Conservation (phyloP, 2,329 filamentous ascomycete genomes). For the Talaromyces rugulosus region DNA sequence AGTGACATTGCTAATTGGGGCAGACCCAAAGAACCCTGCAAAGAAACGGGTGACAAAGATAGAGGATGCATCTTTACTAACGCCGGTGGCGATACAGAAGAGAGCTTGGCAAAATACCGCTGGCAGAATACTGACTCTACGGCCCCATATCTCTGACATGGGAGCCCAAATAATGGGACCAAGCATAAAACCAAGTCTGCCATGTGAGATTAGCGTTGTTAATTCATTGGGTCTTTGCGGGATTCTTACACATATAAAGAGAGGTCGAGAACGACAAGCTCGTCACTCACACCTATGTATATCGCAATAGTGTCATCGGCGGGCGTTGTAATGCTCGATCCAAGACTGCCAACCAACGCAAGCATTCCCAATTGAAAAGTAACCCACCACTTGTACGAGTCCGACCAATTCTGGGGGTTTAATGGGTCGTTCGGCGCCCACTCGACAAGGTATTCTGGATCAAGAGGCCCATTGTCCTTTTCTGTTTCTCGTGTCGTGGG, state of each 20-base stretch:
- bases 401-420: constrained; percentile 48
- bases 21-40: constrained; percentile 41
- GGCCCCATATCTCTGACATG: constrained; percentile 51
- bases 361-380: constrained; percentile 49
- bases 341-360: constrained; percentile 47
- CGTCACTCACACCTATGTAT: constrained; percentile 28
- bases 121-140: constrained; percentile 47
- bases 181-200: constrained; percentile 4
- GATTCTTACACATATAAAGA: constrained; percentile 10
- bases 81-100: constrained; percentile 46
- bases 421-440: constrained; percentile 28
- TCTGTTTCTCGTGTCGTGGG: constrained; percentile 1
- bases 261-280: constrained; percentile 6
- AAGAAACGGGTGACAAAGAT: constrained; percentile 44
- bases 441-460: constrained; percentile 8
- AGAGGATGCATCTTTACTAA: constrained; percentile 30
- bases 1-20: constrained; percentile 40
- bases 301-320: constrained; percentile 41
- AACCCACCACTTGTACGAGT: constrained; percentile 43
- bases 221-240: not conserved
- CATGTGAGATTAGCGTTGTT: not conserved
- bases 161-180: constrained; percentile 58
- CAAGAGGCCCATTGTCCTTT: not conserved
- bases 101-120: constrained; percentile 40
- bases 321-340: constrained; percentile 49